phyloP scores from a whole-genome alignment of 495 filamentous ascomycete species.

The Cetradonia linearis region DNA sequence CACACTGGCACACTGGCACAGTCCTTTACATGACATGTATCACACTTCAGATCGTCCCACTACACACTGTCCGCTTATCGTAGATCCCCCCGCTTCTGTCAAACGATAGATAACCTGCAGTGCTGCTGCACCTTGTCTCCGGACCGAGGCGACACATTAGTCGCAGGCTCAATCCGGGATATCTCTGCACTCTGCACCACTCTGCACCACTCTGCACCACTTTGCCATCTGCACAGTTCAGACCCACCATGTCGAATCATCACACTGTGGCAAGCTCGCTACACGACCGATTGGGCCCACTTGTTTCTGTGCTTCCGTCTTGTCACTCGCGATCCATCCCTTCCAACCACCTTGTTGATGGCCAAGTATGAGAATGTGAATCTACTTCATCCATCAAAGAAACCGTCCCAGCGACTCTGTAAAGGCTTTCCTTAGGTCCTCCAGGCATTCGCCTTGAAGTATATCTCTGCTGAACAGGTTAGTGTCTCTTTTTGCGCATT shows the following conservation, averaged over 20 bases:
- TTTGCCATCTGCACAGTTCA: too few species aligned
- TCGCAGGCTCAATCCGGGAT: slow-evolving; percentile 4
- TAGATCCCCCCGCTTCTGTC: slow-evolving; percentile 8
- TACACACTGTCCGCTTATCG: slow-evolving; percentile 4
- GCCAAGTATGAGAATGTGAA: background rate
- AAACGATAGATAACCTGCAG: background rate
- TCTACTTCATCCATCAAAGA: background rate
- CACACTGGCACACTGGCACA: too few species aligned
- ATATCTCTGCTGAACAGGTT: slow-evolving; percentile 3
- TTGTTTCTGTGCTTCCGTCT: background rate
- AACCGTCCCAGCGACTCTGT: too few species aligned
- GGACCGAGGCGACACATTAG: slow-evolving; percentile 13
- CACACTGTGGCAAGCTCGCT: background rate
- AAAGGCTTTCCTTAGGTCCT: background rate
- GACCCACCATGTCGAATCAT: background rate
- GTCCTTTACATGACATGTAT: too few species aligned
- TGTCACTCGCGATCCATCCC: slow-evolving; percentile 1
- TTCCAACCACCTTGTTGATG: background rate
- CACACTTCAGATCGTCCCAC: slow-evolving; percentile 1
- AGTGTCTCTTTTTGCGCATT: slow-evolving; percentile 1
- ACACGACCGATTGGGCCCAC: background rate
- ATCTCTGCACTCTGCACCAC: too few species aligned
- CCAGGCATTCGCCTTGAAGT: background rate
- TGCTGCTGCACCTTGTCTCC: too few species aligned
- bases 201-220: too few species aligned